These are phyloP conservation scores for Amanita pseudoporphyria DNA, from an alignment of 768 basidiomycete species.

Conservation along the genomic window DNA sequence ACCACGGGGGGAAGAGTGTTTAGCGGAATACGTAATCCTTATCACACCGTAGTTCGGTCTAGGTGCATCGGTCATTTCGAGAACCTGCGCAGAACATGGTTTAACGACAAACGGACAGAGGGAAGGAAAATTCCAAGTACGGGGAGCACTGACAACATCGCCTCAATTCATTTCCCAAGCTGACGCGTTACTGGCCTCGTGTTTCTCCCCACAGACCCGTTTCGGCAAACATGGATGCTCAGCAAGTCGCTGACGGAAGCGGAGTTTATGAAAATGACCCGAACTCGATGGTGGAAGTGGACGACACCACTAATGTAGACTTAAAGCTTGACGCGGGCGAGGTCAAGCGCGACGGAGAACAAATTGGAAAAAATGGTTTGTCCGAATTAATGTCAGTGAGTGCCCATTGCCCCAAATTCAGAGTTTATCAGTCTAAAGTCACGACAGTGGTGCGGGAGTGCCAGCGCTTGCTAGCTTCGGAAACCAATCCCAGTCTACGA, in stretches of 20 bases:
- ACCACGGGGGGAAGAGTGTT: too few relatives aligned
- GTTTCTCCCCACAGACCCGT: not conserved
- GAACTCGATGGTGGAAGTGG: too few relatives aligned
- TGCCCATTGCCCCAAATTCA: not conserved
- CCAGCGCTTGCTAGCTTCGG: not conserved
- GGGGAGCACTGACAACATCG: not conserved
- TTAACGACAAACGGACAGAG: too few relatives aligned
- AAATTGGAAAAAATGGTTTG: not conserved
- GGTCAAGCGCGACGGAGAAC: not conserved
- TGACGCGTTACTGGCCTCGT: not conserved
- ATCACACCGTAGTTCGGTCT: too few relatives aligned
- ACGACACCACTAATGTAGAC: too few relatives aligned
- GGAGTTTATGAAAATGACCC: not conserved
- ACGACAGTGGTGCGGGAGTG: not conserved
- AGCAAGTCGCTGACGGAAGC: not conserved
- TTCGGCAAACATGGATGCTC: not conserved
- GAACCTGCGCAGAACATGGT: too few relatives aligned
- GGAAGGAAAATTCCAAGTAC: not conserved
- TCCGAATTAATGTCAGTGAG: conserved; percentile 4
- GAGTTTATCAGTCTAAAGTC: not conserved
- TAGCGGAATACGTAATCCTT: too few relatives aligned
- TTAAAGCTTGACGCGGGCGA: not conserved
- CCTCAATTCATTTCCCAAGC: not conserved
- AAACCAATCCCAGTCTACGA: not conserved
- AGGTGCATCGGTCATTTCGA: too few relatives aligned